A percentile compares a stretch with the other conserved stretches of the same genome.
These are phyloP conservation scores for Pseudopithomyces chartarum DNA, from an alignment of 2,329 filamentous ascomycete species.

Conservation along the genomic window DNA sequence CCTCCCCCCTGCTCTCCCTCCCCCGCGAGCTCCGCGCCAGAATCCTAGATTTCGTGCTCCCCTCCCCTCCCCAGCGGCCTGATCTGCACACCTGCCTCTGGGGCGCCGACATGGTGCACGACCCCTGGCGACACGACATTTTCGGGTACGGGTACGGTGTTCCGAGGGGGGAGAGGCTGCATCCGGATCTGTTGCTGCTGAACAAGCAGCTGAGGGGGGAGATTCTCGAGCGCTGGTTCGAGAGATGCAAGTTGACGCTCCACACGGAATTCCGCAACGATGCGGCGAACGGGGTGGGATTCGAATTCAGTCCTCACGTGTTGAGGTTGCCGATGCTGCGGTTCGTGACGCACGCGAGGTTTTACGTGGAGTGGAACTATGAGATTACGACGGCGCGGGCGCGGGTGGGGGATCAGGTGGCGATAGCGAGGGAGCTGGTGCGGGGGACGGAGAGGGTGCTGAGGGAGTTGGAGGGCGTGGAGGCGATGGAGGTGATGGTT, in stretches of 20 bases:
- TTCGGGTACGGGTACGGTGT: slow-evolving; percentile 37
- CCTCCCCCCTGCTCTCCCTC: slow-evolving; percentile 37
- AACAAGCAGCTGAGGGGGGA: slow-evolving; percentile 39
- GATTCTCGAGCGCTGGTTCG: slow-evolving; percentile 33
- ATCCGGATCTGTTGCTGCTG: slow-evolving; percentile 32
- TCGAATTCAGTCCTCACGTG: slow-evolving; percentile 43
- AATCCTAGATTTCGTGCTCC: slow-evolving; percentile 35
- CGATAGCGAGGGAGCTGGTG: slow-evolving; percentile 37
- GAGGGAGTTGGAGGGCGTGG: slow-evolving; percentile 25
- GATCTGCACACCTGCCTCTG: slow-evolving; percentile 43
- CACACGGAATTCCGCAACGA: slow-evolving; percentile 42
- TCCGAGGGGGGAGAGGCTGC: slow-evolving; percentile 23
- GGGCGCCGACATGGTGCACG: slow-evolving; percentile 40
- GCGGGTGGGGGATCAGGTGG: slow-evolving; percentile 33
- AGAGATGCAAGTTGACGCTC: slow-evolving; percentile 34
- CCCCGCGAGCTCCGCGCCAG: slow-evolving; percentile 34
- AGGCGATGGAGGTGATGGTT: slow-evolving; percentile 38
- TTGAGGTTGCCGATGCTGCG: slow-evolving; percentile 34
- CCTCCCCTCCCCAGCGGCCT: slow-evolving; percentile 20
- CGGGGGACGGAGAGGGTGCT: slow-evolving; percentile 39
- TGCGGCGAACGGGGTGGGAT: slow-evolving; percentile 33
- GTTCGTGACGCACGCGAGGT: slow-evolving; percentile 34
- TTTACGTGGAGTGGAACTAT: slow-evolving; percentile 46
- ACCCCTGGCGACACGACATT: slow-evolving; percentile 41
- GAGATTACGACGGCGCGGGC: slow-evolving; percentile 28